Evolutionary conservation across 2,329 filamentous ascomycete species (phyloP).

Genomic region (Aspergillus fructus): DNA sequence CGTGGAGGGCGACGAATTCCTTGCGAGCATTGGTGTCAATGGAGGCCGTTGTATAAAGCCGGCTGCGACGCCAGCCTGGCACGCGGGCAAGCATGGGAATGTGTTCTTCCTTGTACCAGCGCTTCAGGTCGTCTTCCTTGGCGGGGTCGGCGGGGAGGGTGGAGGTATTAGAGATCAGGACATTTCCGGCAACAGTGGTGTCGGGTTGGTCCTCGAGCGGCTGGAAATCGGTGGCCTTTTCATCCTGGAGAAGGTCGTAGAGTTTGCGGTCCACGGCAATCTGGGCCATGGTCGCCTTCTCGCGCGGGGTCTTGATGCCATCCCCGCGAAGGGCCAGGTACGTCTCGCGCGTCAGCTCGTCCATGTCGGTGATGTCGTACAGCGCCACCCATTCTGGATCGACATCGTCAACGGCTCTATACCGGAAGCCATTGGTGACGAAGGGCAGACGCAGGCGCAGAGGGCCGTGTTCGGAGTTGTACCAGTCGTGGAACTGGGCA

Average conservation of each 20-base stretch:
- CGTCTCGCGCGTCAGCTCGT: conserved; percentile 62
- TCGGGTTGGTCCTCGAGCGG: conserved; percentile 61
- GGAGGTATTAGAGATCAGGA: conserved; percentile 63
- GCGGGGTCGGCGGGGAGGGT: conserved; percentile 58
- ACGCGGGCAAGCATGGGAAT: conserved; percentile 68
- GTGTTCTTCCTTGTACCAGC: conserved; percentile 77
- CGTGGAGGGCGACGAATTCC: conserved; percentile 68
- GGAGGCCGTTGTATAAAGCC: conserved; percentile 66
- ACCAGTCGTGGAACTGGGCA: conserved; percentile 84
- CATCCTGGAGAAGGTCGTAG: conserved; percentile 64
- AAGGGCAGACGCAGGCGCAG: conserved; percentile 73
- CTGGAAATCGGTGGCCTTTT: conserved; percentile 57
- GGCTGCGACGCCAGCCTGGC: conserved; percentile 74
- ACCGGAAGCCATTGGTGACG: conserved; percentile 76
- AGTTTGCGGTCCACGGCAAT: conserved; percentile 70
- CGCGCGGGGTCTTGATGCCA: conserved; percentile 57
- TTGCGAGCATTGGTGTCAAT: conserved; percentile 58
- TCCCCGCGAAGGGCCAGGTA: conserved; percentile 58
- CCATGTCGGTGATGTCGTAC: conserved; percentile 78
- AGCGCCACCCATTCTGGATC: conserved; percentile 72
- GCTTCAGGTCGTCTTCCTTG: conserved; percentile 56
- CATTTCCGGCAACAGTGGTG: conserved; percentile 58
- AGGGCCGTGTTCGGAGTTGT: conserved; percentile 90
- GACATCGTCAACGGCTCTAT: conserved; percentile 63
- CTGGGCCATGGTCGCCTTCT: conserved; percentile 62